These are phyloP conservation scores for Myrmaecium sp. DNA, from an alignment of 2,329 filamentous ascomycete genomes.

Conservation along the genomic window DNA sequence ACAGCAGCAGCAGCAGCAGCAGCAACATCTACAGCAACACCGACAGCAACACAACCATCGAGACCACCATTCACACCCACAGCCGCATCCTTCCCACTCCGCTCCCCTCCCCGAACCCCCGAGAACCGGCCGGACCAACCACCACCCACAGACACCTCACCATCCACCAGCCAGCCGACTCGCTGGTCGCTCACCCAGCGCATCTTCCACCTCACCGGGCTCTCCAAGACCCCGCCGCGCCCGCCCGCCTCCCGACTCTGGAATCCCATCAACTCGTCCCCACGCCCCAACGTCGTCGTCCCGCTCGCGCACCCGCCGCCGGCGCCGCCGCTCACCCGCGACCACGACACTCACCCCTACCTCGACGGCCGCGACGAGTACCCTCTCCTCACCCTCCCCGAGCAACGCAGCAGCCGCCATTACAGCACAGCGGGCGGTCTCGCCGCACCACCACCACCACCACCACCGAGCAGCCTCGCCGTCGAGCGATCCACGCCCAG, in stretches of 20 bases:
- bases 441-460: too few species aligned
- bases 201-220: constrained; percentile 20
- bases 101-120: too few species aligned
- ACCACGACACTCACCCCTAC: constrained; percentile 22
- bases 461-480: constrained; percentile 15
- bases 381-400: constrained; percentile 39
- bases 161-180: too few species aligned
- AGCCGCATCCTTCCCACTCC: too few species aligned
- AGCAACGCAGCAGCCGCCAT: constrained; percentile 37
- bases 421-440: constrained; percentile 18
- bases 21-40: too few species aligned
- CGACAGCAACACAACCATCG: too few species aligned
- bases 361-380: constrained; percentile 30
- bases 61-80: too few species aligned
- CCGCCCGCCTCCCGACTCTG: constrained; percentile 36
- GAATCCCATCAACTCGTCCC: constrained; percentile 45
- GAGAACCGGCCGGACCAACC: too few species aligned
- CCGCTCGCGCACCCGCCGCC: constrained; percentile 22
- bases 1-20: too few species aligned
- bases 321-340: constrained; percentile 26
- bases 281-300: constrained; percentile 23
- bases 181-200: constrained; percentile 26
- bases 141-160: too few species aligned
- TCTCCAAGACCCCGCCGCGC: constrained; percentile 15
- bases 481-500: constrained; percentile 24